Evolutionary conservation across 148 eudicot genomes (phyloP), one percentile per base, ranked within the genome.

Genomic region (Rhododendron griersonianum): DNA sequence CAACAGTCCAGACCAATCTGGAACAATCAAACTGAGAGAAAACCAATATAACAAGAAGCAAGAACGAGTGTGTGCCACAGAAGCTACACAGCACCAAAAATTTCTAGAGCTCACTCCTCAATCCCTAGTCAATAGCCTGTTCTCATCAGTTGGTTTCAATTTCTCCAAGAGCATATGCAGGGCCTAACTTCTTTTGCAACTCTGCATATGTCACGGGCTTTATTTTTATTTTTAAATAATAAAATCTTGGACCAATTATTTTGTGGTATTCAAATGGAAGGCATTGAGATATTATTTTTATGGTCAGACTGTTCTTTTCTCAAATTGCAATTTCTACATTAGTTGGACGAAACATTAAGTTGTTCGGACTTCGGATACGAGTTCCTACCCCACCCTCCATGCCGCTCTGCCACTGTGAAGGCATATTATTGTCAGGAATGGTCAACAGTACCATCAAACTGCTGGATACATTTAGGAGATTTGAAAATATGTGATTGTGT

Each of bases 391-490:
- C 61, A 55, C 61, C 61, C 61, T 4, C 21, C 61, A 5, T 55
- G 61, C 16, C 6, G 7, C 7, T 55, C 21, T 55, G 19, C 21
- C 61, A 55, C 6, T 16, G 19, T 4, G 21, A 55, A 23, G 25
- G 53, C 57, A 78, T 47, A 21, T 78, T 78, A 78, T 78, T 57
- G 71, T 44, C 41, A 50, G 65, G 30, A 82, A 86, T 19, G 48
- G 21, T 11, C 67, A 57, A 45, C 37, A 78, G 45, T 25, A 55
- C 79, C 63, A 41, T 74, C 53, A 78, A 7, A 69, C 39, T 69
- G 75, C 73, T 25, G 35, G 73, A 25, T 28, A 4, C 18, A 11
- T 69, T 69, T 28, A 13, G 18, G 39, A 67, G 74, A 67, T 67
- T 10, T 67, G 33, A 67, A 67, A 67, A n/a, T 1, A 11, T 25